These are phyloP conservation scores for Hirsutella minnesotensis DNA, from an alignment of 2,329 filamentous ascomycete genomes.

Conservation along the genomic window DNA sequence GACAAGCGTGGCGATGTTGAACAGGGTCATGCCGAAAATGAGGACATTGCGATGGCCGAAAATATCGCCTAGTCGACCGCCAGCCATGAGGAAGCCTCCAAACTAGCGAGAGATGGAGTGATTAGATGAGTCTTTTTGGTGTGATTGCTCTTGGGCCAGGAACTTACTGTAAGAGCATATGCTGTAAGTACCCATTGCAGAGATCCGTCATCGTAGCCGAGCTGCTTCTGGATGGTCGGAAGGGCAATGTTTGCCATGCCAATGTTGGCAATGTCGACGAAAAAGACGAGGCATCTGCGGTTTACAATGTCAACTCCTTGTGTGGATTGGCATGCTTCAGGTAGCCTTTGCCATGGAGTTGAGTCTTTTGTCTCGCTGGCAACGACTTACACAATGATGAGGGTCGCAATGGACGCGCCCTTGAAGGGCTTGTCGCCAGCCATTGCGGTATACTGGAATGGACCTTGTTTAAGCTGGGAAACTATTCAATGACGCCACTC, in stretches of 20 bases:
- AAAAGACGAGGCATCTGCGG: slow-evolving; percentile 5
- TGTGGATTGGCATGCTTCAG: too few species aligned
- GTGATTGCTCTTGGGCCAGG: background rate
- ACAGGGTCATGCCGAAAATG: slow-evolving; percentile 4
- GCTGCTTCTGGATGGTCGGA: slow-evolving; percentile 5
- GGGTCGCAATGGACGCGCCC: slow-evolving; percentile 2
- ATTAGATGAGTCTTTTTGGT: background rate
- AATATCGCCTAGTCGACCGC: slow-evolving; percentile 5
- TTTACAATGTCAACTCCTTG: too few species aligned
- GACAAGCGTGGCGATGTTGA: slow-evolving; percentile 3
- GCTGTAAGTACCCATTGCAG: slow-evolving; percentile 7
- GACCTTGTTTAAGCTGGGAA: too few species aligned
- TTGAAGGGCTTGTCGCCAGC: background rate
- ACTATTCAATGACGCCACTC: too few species aligned
- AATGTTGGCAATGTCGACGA: slow-evolving; percentile 7
- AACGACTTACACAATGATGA: slow-evolving; percentile 1
- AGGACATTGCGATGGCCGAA: slow-evolving; percentile 5
- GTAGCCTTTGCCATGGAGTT: too few species aligned
- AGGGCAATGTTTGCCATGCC: slow-evolving; percentile 7
- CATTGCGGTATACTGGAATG: background rate
- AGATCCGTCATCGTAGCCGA: slow-evolving; percentile 4
- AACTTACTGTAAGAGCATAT: slow-evolving; percentile 4
- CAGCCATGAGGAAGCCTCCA: slow-evolving; percentile 6
- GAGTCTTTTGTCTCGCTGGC: too few species aligned
- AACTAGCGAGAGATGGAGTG: background rate